Percentiles rank a stretch among this genome's conserved stretches.
Conservation (phyloP, 768 basidiomycete genomes). For the Inosperma sp. region DNA sequence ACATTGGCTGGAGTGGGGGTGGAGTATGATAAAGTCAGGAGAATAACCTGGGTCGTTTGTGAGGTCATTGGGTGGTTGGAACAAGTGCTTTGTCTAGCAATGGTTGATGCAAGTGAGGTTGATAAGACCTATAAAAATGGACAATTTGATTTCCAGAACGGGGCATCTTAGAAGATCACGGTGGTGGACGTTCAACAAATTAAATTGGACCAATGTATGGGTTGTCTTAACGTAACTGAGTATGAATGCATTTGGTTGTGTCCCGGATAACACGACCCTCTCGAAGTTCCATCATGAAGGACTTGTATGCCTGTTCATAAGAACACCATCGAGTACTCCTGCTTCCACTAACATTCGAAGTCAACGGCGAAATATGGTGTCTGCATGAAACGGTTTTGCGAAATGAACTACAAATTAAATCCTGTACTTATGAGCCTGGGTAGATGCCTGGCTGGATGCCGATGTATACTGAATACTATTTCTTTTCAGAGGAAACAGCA, state of each 20-base stretch:
- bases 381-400: not conserved
- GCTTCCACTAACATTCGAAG: not conserved
- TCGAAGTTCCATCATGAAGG: not conserved
- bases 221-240: no score
- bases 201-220: no score
- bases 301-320: not conserved
- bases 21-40: not conserved
- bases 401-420: not conserved
- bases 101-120: not conserved
- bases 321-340: not conserved
- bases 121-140: not conserved
- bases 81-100: not conserved
- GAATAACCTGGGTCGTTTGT: not conserved
- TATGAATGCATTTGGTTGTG: not conserved
- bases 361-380: not conserved
- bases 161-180: not conserved
- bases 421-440: not conserved
- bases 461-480: not conserved
- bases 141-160: conserved; percentile 3
- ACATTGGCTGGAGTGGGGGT: not conserved
- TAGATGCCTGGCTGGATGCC: not conserved
- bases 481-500: not conserved
- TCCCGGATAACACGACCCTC: not conserved
- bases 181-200: not conserved
- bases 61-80: not conserved